Percentiles rank a stretch among this genome's conserved stretches.
Conservation (phyloP, 805 yeast species). For the Lachancea sp. region DNA sequence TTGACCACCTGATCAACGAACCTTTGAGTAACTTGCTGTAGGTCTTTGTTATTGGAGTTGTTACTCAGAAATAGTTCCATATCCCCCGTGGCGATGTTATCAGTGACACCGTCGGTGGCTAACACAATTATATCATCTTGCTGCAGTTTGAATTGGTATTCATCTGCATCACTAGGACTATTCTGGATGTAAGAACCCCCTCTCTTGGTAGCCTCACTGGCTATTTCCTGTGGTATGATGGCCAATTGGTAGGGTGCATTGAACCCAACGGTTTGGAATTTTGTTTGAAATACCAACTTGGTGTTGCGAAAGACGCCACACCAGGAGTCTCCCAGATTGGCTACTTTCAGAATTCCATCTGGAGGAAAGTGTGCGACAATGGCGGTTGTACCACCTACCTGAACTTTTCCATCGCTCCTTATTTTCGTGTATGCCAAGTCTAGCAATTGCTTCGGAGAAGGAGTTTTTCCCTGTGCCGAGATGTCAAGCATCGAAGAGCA, state of each 20-base stretch:
- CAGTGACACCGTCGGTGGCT: conserved; percentile 92
- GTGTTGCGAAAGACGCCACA: conserved; percentile 73
- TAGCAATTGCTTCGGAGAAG: conserved; percentile 45
- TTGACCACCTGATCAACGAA: conserved; percentile 63
- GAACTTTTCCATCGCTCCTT: conserved; percentile 48
- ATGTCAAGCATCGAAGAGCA: conserved; percentile 48
- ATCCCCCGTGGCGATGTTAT: conserved; percentile 70
- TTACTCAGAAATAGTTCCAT: conserved; percentile 64
- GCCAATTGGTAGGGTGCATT: conserved; percentile 91
- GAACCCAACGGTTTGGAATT: conserved; percentile 77
- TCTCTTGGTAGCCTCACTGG: conserved; percentile 45
- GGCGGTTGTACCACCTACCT: conserved; percentile 92
- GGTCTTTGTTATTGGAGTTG: conserved; percentile 29
- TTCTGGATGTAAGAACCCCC: conserved; percentile 66
- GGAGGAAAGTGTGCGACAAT: conserved; percentile 67
- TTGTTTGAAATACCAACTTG: conserved; percentile 56
- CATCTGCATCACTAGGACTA: conserved; percentile 62
- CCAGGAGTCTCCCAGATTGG: conserved; percentile 94
- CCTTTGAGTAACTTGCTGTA: conserved; percentile 43
- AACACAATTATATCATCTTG: conserved; percentile 72
- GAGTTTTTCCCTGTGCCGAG: conserved; percentile 10
- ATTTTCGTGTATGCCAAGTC: conserved; percentile 51
- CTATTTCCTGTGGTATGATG: conserved; percentile 62
- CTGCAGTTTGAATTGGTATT: conserved; percentile 55
- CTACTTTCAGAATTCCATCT: conserved; percentile 49